Evolutionary conservation across 208 protist species (phyloP), one percentile per base, ranked within the genome.

Genomic region (Porcisia hertigi): DNA sequence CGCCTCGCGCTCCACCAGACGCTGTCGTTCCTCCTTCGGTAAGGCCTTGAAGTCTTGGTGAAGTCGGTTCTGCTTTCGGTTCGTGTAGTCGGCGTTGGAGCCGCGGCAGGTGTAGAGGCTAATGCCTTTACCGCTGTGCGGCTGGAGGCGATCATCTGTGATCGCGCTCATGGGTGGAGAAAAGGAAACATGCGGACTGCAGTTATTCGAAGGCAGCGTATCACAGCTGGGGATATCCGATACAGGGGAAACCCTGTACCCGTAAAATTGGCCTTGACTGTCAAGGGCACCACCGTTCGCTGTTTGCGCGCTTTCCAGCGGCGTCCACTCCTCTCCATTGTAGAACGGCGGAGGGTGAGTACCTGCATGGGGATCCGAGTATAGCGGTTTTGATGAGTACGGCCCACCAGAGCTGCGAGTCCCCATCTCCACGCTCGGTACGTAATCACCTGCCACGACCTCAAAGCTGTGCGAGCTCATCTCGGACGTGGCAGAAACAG

Each of bases 11-110:
- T 90, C 81, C 67, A 88, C 72, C 39, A 86, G 69, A 5, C 73
- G 79, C 67, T 89, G 76, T 7, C 85, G 83, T 66, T 92, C 81
- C 76, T 86, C 82, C 69, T 92, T 92, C 30, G 78, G 73, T 20
- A 94, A 87, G 5, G 87, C 75, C 75, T 94, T 94, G 79, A 91
- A 94, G 71, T 89, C 83, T n/a, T 89, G 84, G 70, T 90, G 87
- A 5, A 88, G 76, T 0, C 88, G 64, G 39, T 77, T 71, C 36
- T 77, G 86, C 59, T 77, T 73, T n/a, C 76, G 69, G 70, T 63
- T 75, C 43, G 47, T 43, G 71, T 79, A 73, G 49, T 78, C 73
- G n/a, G 47, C 76, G 67, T 83, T 80, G 16, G 71, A 79, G 65
- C 82, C 82, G 69, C 76, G 76, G 73, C 85, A 86, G 53, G 81